Conservation (phyloP, 768 basidiomycete species). For the Tricholoma sp. region DNA sequence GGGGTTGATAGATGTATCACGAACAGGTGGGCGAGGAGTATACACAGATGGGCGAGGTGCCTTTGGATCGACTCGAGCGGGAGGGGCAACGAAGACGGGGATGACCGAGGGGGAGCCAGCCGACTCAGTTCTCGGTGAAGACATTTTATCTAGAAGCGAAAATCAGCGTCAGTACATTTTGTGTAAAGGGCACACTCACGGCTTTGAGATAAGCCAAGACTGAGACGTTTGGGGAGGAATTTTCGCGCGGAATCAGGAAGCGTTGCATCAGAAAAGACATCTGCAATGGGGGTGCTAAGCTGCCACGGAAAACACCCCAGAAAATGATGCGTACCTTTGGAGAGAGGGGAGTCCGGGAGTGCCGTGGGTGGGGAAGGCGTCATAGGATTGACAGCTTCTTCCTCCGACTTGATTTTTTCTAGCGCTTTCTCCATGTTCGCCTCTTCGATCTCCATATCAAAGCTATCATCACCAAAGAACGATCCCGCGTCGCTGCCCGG, state of each 20-base stretch:
- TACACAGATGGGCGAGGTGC: background rate
- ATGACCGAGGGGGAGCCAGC: background rate
- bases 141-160: background rate
- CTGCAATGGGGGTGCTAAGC: background rate
- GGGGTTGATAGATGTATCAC: slow-evolving; percentile 15
- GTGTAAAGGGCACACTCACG: background rate
- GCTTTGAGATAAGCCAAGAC: background rate
- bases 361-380: background rate
- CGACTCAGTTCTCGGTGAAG: background rate
- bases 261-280: background rate
- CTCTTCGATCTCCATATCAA: slow-evolving; percentile 27
- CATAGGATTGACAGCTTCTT: slow-evolving; percentile 1
- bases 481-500: slow-evolving; percentile 27
- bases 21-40: slow-evolving; percentile 8
- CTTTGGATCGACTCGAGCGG: slow-evolving; percentile 7
- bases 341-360: background rate
- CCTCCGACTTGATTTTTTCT: slow-evolving; percentile 8
- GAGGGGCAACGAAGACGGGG: slow-evolving; percentile 11
- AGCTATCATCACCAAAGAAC: slow-evolving; percentile 37
- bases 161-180: background rate
- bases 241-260: background rate
- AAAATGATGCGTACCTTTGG: background rate
- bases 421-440: slow-evolving; percentile 18
- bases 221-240: background rate
- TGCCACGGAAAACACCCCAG: background rate